Conservation (phyloP, 768 basidiomycete genomes). For the Tylopilus sp. region DNA sequence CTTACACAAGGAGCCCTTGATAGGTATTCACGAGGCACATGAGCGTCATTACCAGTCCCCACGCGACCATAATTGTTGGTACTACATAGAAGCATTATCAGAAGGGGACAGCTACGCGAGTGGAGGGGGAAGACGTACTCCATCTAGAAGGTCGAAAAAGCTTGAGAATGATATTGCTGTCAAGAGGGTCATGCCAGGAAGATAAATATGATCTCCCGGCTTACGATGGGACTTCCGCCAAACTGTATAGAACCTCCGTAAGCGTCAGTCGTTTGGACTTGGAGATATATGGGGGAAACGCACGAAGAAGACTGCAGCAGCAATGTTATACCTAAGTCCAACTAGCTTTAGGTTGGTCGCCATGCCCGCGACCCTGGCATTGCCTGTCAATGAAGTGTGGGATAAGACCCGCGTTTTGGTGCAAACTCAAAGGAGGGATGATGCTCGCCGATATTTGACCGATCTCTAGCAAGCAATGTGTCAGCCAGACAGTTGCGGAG, state of each 20-base stretch:
- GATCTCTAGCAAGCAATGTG: conserved; percentile 30
- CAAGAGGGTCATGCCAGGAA: conserved; percentile 1
- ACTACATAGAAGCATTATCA: conserved; percentile 30
- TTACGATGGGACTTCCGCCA: conserved; percentile 38
- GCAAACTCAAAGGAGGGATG: background rate
- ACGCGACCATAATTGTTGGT: conserved; percentile 36
- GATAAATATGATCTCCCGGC: conserved; percentile 4
- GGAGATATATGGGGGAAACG: conserved; percentile 1
- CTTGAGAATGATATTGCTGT: conserved; percentile 37
- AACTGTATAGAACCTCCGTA: conserved; percentile 34
- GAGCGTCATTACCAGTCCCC: conserved; percentile 38
- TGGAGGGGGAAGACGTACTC: conserved; percentile 24
- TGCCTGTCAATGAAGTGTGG: conserved; percentile 31
- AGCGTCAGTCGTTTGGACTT: background rate
- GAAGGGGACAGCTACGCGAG: background rate
- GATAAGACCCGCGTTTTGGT: background rate
- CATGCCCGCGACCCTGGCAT: conserved; percentile 46
- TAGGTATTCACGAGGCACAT: conserved; percentile 37
- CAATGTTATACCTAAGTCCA: conserved; percentile 35
- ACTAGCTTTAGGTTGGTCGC: conserved; percentile 33
- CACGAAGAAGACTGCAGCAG: conserved; percentile 38
- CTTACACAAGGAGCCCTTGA: conserved; percentile 31
- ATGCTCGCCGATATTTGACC: conserved; percentile 41
- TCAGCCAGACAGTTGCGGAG: background rate
- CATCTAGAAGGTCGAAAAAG: conserved; percentile 35